A percentile compares a stretch with the other conserved stretches of the same genome.
Evolutionary conservation across 2,329 filamentous ascomycete species (phyloP).

Genomic region (Aspergillus sp.): DNA sequence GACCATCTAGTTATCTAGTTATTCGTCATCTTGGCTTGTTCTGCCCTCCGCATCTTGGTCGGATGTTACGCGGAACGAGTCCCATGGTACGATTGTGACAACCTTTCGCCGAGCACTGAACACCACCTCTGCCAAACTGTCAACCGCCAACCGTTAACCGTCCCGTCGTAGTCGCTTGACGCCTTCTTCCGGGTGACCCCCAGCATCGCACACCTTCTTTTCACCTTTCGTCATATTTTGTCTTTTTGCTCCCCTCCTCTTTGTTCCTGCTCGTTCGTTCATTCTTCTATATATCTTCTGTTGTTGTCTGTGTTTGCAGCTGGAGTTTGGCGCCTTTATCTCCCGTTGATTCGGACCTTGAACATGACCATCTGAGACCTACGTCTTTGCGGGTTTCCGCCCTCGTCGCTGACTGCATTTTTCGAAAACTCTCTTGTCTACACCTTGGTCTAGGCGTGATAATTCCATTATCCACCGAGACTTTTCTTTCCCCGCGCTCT

Average conservation of each 20-base stretch:
- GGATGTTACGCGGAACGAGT: slow-evolving; percentile 13
- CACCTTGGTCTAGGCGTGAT: neutral
- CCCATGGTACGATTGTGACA: slow-evolving; percentile 25
- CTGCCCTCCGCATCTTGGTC: neutral
- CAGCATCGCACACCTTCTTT: slow-evolving; percentile 5
- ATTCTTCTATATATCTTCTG: neutral
- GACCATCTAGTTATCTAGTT: neutral
- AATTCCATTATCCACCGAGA: neutral
- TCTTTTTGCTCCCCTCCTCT: neutral
- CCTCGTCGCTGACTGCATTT: slow-evolving; percentile 10
- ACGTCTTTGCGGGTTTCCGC: slow-evolving; percentile 12
- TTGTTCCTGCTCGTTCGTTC: neutral
- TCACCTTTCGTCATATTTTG: neutral
- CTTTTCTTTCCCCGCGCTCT: neutral
- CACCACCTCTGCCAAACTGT: neutral
- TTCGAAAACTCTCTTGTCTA: neutral
- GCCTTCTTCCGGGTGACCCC: slow-evolving; percentile 13
- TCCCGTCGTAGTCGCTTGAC: slow-evolving; percentile 7
- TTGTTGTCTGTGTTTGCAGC: slow-evolving; percentile 1
- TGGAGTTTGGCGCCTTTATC: slow-evolving; percentile 12
- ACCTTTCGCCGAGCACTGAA: slow-evolving; percentile 16
- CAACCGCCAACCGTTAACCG: neutral
- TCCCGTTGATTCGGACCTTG: slow-evolving; percentile 8
- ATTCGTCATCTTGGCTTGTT: neutral
- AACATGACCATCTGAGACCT: slow-evolving; percentile 19